phyloP scores from a whole-genome alignment of 306 rosid genomes.

The Alnus glutinosa region DNA sequence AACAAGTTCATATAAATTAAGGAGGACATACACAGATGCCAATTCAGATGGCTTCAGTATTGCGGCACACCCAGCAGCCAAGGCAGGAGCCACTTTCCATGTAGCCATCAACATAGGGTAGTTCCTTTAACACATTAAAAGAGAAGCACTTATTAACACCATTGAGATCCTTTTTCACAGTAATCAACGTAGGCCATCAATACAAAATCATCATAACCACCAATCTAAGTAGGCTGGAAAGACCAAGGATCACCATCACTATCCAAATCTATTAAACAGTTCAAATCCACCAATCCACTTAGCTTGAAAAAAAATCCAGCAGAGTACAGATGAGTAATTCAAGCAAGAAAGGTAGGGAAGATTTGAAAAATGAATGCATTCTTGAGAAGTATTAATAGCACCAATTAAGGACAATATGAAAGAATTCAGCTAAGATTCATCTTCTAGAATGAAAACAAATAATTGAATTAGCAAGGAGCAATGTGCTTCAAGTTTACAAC shows the following conservation, averaged over 20 bases:
- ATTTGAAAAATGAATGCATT: neutral
- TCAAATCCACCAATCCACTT: neutral
- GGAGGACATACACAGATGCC: slow-evolving; percentile 76
- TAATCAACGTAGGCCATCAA: neutral
- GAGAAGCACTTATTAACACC: slow-evolving; percentile 11
- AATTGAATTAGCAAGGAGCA: neutral
- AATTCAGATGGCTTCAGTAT: slow-evolving; percentile 93
- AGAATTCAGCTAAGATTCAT: neutral
- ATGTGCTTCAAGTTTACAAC: neutral
- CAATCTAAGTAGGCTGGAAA: neutral
- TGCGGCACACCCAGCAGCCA: slow-evolving; percentile 99
- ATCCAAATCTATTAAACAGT: neutral
- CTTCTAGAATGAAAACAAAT: neutral
- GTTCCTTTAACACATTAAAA: slow-evolving; percentile 58
- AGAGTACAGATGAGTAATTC: neutral
- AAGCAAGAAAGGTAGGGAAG: neutral
- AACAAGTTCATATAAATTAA: slow-evolving; percentile 26
- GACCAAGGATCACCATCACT: neutral
- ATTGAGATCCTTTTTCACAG: neutral
- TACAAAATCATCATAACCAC: neutral
- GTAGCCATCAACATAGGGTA: slow-evolving; percentile 88
- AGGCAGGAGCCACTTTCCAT: slow-evolving; percentile 99
- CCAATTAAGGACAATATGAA: neutral
- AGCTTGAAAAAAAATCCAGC: neutral
- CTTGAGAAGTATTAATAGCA: neutral